These are phyloP conservation scores for Euphrasia confusa DNA, from an alignment of 257 asterid species.

Conservation along the genomic window DNA sequence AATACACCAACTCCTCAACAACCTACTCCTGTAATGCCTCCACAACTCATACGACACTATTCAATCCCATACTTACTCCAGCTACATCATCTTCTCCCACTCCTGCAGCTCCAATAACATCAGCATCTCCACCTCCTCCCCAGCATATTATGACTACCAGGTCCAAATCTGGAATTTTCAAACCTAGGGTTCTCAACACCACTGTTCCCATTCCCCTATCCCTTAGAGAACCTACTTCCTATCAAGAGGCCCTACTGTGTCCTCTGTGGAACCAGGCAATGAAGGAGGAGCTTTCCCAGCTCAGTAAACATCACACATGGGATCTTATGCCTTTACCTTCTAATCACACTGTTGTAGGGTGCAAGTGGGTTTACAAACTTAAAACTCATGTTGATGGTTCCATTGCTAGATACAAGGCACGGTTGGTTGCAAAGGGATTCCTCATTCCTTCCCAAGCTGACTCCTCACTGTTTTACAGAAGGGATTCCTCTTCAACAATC, in stretches of 20 bases:
- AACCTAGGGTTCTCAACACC: not conserved
- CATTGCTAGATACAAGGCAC: not conserved
- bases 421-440: not conserved
- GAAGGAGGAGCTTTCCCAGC: not conserved
- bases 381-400: not conserved
- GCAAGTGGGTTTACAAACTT: not conserved
- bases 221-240: not conserved
- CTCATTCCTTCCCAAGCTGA: not conserved
- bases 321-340: not conserved
- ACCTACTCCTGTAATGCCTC: too few species aligned
- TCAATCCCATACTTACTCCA: too few species aligned
- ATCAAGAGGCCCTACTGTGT: not conserved
- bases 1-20: too few species aligned
- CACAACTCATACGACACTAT: too few species aligned
- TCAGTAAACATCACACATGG: not conserved
- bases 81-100: too few species aligned
- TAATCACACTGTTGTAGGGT: not conserved
- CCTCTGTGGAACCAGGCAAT: not conserved
- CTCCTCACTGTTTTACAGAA: not conserved
- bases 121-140: not conserved
- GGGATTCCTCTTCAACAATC: not conserved
- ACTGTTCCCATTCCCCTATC: not conserved
- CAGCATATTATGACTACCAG: not conserved
- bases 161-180: not conserved
- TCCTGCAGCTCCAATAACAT: too few species aligned